These are phyloP conservation scores for Crithidia sp. DNA, from an alignment of 208 protist species.

Conservation along the genomic window DNA sequence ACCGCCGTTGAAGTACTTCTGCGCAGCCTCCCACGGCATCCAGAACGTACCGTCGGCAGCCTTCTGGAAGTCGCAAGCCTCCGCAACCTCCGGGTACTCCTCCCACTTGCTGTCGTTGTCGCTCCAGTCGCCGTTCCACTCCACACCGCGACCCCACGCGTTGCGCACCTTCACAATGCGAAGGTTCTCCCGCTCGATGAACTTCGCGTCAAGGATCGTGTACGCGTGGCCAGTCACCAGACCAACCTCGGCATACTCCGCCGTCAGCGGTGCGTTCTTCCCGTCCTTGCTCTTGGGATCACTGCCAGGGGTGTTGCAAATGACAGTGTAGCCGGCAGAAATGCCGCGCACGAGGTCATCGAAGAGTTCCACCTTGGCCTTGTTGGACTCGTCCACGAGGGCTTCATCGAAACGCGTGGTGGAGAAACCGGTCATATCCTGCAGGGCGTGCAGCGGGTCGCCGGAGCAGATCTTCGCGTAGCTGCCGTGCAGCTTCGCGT, in stretches of 20 bases:
- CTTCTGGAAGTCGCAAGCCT: conserved; percentile 67
- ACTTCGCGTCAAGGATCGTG: conserved; percentile 64
- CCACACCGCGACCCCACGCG: conserved; percentile 56
- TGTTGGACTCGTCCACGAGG: conserved; percentile 31
- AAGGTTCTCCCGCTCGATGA: conserved; percentile 52
- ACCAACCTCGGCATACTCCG: conserved; percentile 59
- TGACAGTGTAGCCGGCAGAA: conserved; percentile 59
- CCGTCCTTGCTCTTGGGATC: conserved; percentile 30
- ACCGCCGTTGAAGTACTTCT: conserved; percentile 88
- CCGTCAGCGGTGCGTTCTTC: conserved; percentile 20
- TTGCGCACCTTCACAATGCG: conserved; percentile 80
- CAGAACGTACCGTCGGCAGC: conserved; percentile 75
- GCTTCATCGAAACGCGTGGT: conserved; percentile 68
- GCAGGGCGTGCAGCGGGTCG: conserved; percentile 83
- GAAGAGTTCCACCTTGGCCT: conserved; percentile 40
- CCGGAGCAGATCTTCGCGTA: conserved; percentile 81
- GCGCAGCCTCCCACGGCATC: conserved; percentile 78
- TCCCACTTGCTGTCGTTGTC: conserved; percentile 77
- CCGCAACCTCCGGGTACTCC: conserved; percentile 70
- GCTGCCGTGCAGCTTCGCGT: conserved; percentile 87
- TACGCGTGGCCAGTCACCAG: conserved; percentile 73
- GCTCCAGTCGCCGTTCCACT: conserved; percentile 85
- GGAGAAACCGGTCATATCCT: conserved; percentile 82
- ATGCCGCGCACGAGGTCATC: conserved; percentile 47
- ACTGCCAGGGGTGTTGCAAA: conserved; percentile 76